These are phyloP conservation scores for Lasiodiplodia theobromae DNA, from an alignment of 2,329 filamentous ascomycete genomes.

Conservation along the genomic window DNA sequence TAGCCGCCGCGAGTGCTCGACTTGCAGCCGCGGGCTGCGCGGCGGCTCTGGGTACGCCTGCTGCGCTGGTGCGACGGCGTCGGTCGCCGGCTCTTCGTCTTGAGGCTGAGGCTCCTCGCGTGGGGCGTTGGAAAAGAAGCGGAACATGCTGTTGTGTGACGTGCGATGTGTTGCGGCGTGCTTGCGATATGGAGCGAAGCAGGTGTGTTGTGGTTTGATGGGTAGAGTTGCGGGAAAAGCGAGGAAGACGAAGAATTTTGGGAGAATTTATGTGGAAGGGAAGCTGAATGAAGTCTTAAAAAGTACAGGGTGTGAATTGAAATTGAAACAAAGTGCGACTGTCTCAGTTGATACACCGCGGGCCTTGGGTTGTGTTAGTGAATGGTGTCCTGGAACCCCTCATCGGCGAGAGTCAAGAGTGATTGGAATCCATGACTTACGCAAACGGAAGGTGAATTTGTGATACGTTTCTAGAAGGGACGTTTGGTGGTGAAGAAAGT, in stretches of 20 bases:
- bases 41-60: neutral
- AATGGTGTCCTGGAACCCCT: too few species aligned
- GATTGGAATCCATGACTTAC: neutral
- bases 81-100: too few species aligned
- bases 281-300: neutral
- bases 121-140: conserved; percentile 9
- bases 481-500: neutral
- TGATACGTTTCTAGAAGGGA: conserved; percentile 9
- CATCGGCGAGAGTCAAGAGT: neutral
- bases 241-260: neutral
- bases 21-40: conserved; percentile 22
- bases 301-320: neutral
- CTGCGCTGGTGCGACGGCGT: neutral
- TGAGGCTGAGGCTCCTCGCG: neutral
- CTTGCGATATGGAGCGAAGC: neutral
- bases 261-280: neutral
- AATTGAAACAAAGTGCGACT: neutral
- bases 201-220: too few species aligned
- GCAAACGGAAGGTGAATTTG: conserved; percentile 4
- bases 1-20: conserved; percentile 21
- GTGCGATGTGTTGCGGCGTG: neutral
- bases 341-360: neutral
- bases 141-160: neutral
- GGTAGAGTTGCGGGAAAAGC: neutral
- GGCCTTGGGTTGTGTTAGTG: neutral